Conservation (phyloP, 2,329 filamentous ascomycete genomes). For the Aquanectria penicillioides region DNA sequence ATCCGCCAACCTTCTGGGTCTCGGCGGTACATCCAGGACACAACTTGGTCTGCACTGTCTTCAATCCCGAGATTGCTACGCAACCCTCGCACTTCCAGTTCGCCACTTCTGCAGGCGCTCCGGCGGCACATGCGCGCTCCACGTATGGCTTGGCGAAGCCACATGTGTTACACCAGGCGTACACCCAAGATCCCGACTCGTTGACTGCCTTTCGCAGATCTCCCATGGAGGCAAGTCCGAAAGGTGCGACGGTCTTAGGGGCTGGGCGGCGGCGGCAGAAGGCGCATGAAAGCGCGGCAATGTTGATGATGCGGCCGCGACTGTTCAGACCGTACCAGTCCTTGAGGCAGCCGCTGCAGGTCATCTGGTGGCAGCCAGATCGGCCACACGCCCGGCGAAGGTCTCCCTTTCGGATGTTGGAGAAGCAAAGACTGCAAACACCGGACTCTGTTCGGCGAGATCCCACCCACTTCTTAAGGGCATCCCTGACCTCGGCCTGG, state of each 20-base stretch:
- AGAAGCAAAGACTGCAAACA: conserved; percentile 59
- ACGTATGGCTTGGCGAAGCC: conserved; percentile 52
- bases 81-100: conserved; percentile 57
- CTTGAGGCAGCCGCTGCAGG: conserved; percentile 53
- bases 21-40: conserved; percentile 51
- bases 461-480: conserved; percentile 50
- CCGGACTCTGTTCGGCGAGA: conserved; percentile 50
- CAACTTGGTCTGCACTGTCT: conserved; percentile 28
- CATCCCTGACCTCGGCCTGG: conserved; percentile 44
- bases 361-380: conserved; percentile 53
- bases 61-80: background rate
- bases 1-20: conserved; percentile 51
- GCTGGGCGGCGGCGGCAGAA: conserved; percentile 59
- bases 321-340: conserved; percentile 60
- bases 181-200: conserved; percentile 55
- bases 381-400: conserved; percentile 57
- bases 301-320: conserved; percentile 55
- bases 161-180: conserved; percentile 59
- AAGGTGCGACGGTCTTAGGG: conserved; percentile 47
- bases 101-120: conserved; percentile 48
- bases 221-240: conserved; percentile 51
- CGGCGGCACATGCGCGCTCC: conserved; percentile 56
- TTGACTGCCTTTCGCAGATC: conserved; percentile 51
- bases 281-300: conserved; percentile 58
- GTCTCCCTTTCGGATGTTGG: conserved; percentile 44